A percentile compares a stretch with the other conserved stretches of the same genome.
Evolutionary conservation across 2,329 filamentous ascomycete species (phyloP).

Genomic region (Verticillium longisporum): DNA sequence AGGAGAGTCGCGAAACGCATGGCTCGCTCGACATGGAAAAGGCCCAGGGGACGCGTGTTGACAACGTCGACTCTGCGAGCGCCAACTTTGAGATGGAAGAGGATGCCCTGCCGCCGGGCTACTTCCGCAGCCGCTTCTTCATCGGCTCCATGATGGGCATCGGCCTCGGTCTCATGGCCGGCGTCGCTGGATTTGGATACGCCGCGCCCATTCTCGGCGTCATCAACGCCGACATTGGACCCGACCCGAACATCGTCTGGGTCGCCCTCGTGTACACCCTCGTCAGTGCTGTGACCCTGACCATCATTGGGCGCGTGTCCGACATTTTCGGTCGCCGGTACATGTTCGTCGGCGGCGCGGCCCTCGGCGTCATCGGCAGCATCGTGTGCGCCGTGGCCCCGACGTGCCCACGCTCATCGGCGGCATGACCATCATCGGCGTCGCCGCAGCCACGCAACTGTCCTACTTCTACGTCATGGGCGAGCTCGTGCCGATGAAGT

Average conservation of each 20-base stretch:
- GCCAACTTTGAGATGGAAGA: conserved; percentile 13
- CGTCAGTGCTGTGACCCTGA: conserved; percentile 17
- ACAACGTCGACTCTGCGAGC: neutral
- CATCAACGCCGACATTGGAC: conserved; percentile 27
- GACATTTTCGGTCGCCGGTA: conserved; percentile 21
- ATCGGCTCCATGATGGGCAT: conserved; percentile 3
- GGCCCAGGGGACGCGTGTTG: conserved; percentile 1
- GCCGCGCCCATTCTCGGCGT: conserved; percentile 14
- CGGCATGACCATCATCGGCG: conserved; percentile 27
- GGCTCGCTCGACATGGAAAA: conserved; percentile 1
- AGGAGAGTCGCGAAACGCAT: neutral
- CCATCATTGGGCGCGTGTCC: conserved; percentile 18
- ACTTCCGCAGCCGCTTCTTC: conserved; percentile 5
- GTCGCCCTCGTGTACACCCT: conserved; percentile 21
- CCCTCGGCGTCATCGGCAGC: conserved; percentile 25
- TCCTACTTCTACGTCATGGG: conserved; percentile 27
- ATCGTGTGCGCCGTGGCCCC: conserved; percentile 27
- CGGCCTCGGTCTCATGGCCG: conserved; percentile 3
- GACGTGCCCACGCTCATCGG: conserved; percentile 27
- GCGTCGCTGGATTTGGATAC: conserved; percentile 3
- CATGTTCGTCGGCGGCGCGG: conserved; percentile 19
- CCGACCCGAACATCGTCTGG: conserved; percentile 22
- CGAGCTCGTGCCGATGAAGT: conserved; percentile 30
- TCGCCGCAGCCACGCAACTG: conserved; percentile 26
- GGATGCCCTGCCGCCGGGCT: conserved; percentile 1